Base-by-base conservation (phyloP, 1,139 yeast species). In the Taphrina communis region DNA sequence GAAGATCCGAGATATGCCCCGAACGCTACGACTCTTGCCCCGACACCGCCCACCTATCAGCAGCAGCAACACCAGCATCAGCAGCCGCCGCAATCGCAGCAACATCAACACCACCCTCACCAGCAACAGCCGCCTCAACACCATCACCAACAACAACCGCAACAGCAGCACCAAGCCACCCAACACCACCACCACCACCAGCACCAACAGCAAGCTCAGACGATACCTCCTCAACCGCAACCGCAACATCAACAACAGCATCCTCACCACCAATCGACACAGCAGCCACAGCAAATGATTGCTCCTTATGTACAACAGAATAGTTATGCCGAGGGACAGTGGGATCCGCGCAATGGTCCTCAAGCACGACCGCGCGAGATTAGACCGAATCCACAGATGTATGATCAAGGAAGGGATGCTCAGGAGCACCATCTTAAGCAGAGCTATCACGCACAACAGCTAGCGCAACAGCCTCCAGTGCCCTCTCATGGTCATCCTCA, bases 301-400 rank as follows among this genome's bases (percentile, higher is more conserved):
- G 11, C 60, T 11, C 46, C n/a, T 41, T 39, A 56, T 56, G 25
- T 17, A 11, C 60, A 31, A 17, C 50, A 31, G 8, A 6, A 14
- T 50, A 56, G 8, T 53, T 56, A 39, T 56, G 11, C 35, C 17
- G 60, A 56, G 12, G 12, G 21, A 1, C 38, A 52, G 11, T 58
- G 62, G 62, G 62, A 58, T 31, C 62, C 17, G 7, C 62, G 62
- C 42, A 42, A 58, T 31, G 53, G 62, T 12, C 41, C 53, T 6
- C 17, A 7, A 21, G 25, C 36, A 9, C 62, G 62, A 46, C 62
- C 62, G 6, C 51, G 62, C 31, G 62, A 58, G 25, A 58, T 58
- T 14, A 8, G 62, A 6, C 62, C 62, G n/a, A 53, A 31, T 17
- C 58, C 58, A 11, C 58, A 53, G 17, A 35, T 53, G 42, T 53